phyloP scores from a whole-genome alignment of 768 basidiomycete genomes.

The Rhizopogon vesiculosus region DNA sequence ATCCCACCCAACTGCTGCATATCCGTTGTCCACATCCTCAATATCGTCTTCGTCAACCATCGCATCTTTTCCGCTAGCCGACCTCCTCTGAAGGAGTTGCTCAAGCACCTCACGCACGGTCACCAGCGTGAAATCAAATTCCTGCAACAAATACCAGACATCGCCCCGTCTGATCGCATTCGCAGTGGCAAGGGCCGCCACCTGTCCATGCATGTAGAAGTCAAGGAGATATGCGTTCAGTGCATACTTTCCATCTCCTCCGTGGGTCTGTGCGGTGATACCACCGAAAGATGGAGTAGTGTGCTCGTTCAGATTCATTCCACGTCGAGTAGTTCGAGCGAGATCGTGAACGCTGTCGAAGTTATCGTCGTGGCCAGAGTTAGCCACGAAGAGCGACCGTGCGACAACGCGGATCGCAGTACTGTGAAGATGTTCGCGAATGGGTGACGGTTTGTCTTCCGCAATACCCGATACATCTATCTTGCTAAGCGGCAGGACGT shows the following conservation, averaged over 20 bases:
- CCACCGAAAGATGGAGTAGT: slow-evolving; percentile 52
- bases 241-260: slow-evolving; percentile 21
- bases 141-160: slow-evolving; percentile 60
- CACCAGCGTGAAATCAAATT: slow-evolving; percentile 48
- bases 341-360: slow-evolving; percentile 52
- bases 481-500: slow-evolving; percentile 45
- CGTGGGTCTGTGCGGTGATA: slow-evolving; percentile 20
- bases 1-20: slow-evolving; percentile 19
- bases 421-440: slow-evolving; percentile 28
- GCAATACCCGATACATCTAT: slow-evolving; percentile 16
- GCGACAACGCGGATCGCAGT: slow-evolving; percentile 34
- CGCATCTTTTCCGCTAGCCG: slow-evolving; percentile 9
- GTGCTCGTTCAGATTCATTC: slow-evolving; percentile 53
- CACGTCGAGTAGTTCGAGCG: slow-evolving; percentile 42
- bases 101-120: slow-evolving; percentile 47
- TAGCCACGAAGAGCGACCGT: slow-evolving; percentile 63
- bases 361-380: slow-evolving; percentile 58
- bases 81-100: slow-evolving; percentile 33
- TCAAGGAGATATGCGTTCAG: slow-evolving; percentile 68
- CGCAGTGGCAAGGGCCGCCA: slow-evolving; percentile 38
- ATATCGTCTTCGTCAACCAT: slow-evolving; percentile 12
- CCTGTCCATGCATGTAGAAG: slow-evolving; percentile 65
- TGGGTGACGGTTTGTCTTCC: not conserved
- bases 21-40: slow-evolving; percentile 31
- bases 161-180: slow-evolving; percentile 61